phyloP scores from a whole-genome alignment of 1,284 basidiomycete genomes.

The Malassezia sp. region DNA sequence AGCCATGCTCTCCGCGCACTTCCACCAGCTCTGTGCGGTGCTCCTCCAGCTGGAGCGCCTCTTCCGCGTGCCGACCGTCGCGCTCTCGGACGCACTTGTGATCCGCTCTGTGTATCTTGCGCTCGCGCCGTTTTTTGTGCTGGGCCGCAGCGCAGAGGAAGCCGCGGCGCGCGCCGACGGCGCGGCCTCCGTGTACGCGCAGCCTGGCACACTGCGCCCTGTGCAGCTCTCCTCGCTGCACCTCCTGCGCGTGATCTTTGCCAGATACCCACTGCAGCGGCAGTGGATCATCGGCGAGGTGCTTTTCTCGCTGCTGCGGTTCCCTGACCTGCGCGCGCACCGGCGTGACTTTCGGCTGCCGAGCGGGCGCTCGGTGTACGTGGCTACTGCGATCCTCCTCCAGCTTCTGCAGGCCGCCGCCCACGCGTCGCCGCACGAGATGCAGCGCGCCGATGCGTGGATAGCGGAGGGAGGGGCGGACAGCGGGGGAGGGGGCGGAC shows the following conservation, averaged over 20 bases:
- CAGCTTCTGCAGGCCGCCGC: conserved; percentile 83
- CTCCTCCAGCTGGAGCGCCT: conserved; percentile 47
- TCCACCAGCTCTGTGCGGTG: conserved; percentile 27
- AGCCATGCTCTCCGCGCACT: conserved; percentile 23
- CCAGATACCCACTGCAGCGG: conserved; percentile 73
- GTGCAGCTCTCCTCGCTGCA: conserved; percentile 68
- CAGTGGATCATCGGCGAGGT: conserved; percentile 96
- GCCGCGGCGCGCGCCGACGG: no score
- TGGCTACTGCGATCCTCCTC: conserved; percentile 77
- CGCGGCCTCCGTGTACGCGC: background rate
- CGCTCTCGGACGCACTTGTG: conserved; percentile 49
- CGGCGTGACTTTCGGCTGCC: conserved; percentile 57
- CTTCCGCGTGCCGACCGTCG: conserved; percentile 49
- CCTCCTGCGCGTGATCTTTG: conserved; percentile 70
- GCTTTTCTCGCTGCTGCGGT: conserved; percentile 70
- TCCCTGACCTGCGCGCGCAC: conserved; percentile 75
- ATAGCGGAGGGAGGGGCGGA: conserved; percentile 6
- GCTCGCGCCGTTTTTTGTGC: conserved; percentile 74
- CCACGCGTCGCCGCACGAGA: conserved; percentile 18
- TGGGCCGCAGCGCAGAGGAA: no score
- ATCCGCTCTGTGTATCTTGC: conserved; percentile 82
- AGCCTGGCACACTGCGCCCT: conserved; percentile 25
- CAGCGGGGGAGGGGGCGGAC: background rate
- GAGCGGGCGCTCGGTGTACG: conserved; percentile 63
- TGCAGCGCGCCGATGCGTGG: conserved; percentile 18